Evolutionary conservation across 2,329 filamentous ascomycete species (phyloP), one percentile per base, ranked within the genome.

Genomic region (Colletotrichum gloeosporioides): DNA sequence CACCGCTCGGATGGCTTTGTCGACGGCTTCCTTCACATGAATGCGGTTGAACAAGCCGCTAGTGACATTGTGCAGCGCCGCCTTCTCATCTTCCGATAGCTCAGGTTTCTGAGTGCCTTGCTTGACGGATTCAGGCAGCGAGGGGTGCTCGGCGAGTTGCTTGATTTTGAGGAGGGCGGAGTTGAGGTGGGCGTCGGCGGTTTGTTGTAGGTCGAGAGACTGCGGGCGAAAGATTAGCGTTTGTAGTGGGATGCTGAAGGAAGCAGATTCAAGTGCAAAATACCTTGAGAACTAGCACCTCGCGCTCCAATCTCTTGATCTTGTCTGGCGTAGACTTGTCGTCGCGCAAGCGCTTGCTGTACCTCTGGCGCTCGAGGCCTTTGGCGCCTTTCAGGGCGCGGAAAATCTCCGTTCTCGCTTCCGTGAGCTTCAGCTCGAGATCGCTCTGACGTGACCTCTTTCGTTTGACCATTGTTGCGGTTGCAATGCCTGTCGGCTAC

Each of bases 301-400:
- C 94, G 39, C 90, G 89, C 77, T 95, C 90, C 36, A 96, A 85
- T 25, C 94, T 88, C 74, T 87, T 85, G 27, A 90, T 85, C 80
- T 92, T 91, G 61, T 89, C 89, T 10, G 84, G 78, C 3, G 84
- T 82, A 18, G 85, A 80, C 68, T 86, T 87, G 69, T 86, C 85
- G 32, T 91, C 89, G 66, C 85, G 88, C 16, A 91, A 83, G 57
- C 89, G 87, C 82, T 92, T 93, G 77, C 93, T 90, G 76, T 94
- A 89, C 78, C 95, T 94, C 85, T 96, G 95, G 62, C 94, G 90
- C 86, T 96, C 95, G 81, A 95, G 94, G 63, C 93, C 93, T 82
- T 95, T 95, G 73, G 93, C 93, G 13, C 89, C 87, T 84, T 95
- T 95, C 76, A 96, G 88, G 1, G 93, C 93, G 74, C 91, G 90